Conservation (phyloP, 2,329 filamentous ascomycete species). For the Penicillium sp. region DNA sequence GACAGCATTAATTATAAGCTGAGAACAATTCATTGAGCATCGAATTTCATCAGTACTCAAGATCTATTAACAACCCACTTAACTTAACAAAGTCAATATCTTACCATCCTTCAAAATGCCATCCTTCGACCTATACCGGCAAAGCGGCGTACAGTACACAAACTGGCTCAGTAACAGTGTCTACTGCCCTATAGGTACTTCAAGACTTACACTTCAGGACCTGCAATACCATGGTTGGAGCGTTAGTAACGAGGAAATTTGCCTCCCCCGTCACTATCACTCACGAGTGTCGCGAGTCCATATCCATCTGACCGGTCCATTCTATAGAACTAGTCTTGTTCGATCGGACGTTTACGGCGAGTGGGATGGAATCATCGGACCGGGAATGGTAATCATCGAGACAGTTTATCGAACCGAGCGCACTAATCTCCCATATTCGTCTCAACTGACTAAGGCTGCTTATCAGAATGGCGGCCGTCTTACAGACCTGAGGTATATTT, state of each 20-base stretch:
- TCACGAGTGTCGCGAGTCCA: not conserved
- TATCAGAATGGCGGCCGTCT: not conserved
- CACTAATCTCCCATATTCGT: not conserved
- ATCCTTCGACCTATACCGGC: not conserved
- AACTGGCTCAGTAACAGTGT: not conserved
- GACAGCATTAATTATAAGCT: not conserved
- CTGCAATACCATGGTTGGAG: not conserved
- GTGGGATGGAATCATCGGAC: conserved; percentile 1
- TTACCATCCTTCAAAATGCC: not conserved
- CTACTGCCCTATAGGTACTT: not conserved
- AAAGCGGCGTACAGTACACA: not conserved
- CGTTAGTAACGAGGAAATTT: not conserved
- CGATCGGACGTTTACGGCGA: not conserved
- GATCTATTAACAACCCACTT: not conserved
- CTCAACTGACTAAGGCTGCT: not conserved
- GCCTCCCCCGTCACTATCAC: not conserved
- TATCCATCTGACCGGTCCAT: not conserved
- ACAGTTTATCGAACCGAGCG: not conserved
- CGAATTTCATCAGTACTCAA: not conserved
- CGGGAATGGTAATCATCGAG: not conserved
- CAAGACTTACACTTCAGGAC: not conserved
- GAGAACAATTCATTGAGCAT: not conserved
- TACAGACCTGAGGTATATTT: not conserved
- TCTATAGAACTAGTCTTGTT: not conserved
- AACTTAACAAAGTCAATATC: not conserved